Base-by-base conservation (phyloP, 2,329 filamentous ascomycete species). In the Plectosphaerella cucumerina region DNA sequence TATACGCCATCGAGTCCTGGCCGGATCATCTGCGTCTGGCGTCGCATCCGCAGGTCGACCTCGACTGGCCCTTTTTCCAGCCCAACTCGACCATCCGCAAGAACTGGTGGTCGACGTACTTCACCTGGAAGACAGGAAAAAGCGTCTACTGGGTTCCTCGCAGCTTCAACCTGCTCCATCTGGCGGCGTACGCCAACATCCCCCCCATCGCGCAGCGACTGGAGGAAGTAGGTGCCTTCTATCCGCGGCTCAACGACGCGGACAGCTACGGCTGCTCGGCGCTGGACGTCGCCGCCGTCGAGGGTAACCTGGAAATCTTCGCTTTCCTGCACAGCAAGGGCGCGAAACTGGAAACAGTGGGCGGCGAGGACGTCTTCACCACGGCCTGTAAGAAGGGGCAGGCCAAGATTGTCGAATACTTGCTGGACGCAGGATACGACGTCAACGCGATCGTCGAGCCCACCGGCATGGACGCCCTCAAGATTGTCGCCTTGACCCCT, bases 21-120 rank as follows among this genome's bases (percentile, higher is more conserved):
- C 31, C 44, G 8, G 44, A 47, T 20, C 44, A 47, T n/a, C 17
- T 35, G 4, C 44, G 44, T 18, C 22, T 34, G 6, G 44, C 44
- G 10, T 47, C 44, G 6, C 44, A 34, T 6, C 44, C 44, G 12
- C 11, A 17, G 17, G 9, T 47, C n/a, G 22, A 47, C 44, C 44
- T 47, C 4, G 23, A 17, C 44, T 26, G 23, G 9, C 44, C 44
- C 4, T 47, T 47, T 34, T 47, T 47, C 22, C 26, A 26, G 10
- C 33, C 34, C 17, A 34, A 34, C 12, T 47, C 44, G 6, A 15
- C 11, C 44, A 20, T 21, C 14, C 23, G 44, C 10, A 47, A 47
- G 44, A 34, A 47, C n/a, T 47, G 44, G 44, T 47, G 44, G 44
- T n/a, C 35, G 5, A 34, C 44, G 3, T 47, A 47, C 15, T 47